Evolutionary conservation across 2,329 filamentous ascomycete species (phyloP).

Genomic region (Onygenales sp.): DNA sequence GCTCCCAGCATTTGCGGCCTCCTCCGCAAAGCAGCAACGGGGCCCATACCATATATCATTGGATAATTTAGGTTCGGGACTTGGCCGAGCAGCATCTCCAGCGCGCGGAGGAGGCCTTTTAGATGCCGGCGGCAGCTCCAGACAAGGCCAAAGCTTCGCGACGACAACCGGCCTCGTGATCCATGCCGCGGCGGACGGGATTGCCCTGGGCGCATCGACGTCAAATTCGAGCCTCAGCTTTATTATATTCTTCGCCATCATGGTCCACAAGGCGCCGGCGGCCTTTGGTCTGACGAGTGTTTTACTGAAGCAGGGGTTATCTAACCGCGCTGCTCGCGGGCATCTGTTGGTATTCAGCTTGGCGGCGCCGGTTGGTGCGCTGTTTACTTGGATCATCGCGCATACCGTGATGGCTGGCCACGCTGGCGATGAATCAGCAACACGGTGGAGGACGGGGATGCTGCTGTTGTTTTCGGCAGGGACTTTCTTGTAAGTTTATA

Average conservation of each 20-base stretch:
- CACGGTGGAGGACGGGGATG: constrained; percentile 86
- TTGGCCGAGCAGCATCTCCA: constrained; percentile 34
- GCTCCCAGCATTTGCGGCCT: constrained; percentile 62
- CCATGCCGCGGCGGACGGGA: constrained; percentile 88
- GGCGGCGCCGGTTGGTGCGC: constrained; percentile 76
- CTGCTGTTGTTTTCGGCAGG: constrained; percentile 89
- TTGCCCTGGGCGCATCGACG: constrained; percentile 86
- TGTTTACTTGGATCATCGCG: constrained; percentile 73
- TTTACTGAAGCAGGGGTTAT: constrained; percentile 79
- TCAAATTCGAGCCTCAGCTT: constrained; percentile 71
- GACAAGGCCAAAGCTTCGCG: constrained; percentile 46
- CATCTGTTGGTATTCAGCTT: constrained; percentile 88
- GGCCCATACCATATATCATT: constrained; percentile 78
- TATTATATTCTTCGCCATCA: constrained; percentile 90
- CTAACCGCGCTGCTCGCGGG: constrained; percentile 71
- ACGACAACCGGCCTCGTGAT: constrained; percentile 93
- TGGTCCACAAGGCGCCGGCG: constrained; percentile 94
- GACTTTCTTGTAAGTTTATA: constrained; percentile 71
- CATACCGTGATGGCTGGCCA: constrained; percentile 54
- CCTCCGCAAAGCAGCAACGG: constrained; percentile 54
- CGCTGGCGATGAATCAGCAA: constrained; percentile 45
- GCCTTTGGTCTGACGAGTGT: constrained; percentile 91
- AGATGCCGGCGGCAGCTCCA: constrained; percentile 20
- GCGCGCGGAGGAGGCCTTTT: constrained; percentile 23
- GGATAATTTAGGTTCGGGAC: constrained; percentile 60